These are phyloP conservation scores for Rhynchosporium agropyri DNA, from an alignment of 2,329 filamentous ascomycete genomes.

Conservation along the genomic window DNA sequence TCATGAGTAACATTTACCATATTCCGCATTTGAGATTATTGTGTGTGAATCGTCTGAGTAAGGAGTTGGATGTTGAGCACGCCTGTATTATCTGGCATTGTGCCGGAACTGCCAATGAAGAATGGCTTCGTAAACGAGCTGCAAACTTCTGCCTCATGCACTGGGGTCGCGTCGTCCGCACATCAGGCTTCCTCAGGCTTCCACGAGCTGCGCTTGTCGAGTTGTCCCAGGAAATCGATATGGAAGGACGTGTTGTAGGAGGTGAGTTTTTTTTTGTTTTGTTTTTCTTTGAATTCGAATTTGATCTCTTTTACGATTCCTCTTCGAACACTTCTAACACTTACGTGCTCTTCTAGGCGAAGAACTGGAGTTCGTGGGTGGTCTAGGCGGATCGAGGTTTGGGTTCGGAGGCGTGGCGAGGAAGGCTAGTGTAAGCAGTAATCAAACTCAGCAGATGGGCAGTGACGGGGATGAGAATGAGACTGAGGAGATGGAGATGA, in stretches of 20 bases:
- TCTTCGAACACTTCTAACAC: constrained; percentile 28
- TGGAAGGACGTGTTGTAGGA: constrained; percentile 86
- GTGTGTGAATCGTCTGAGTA: constrained; percentile 85
- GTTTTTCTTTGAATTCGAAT: too few species aligned
- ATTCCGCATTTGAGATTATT: constrained; percentile 90
- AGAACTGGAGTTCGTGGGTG: constrained; percentile 49
- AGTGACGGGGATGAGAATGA: constrained; percentile 63
- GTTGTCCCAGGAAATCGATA: constrained; percentile 89
- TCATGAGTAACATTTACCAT: constrained; percentile 98
- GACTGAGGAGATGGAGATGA: constrained; percentile 65
- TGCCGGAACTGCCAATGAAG: constrained; percentile 84
- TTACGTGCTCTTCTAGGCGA: constrained; percentile 35
- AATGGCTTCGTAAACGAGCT: constrained; percentile 88
- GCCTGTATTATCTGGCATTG: constrained; percentile 97
- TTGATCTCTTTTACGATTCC: constrained; percentile 12
- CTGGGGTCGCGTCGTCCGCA: constrained; percentile 93
- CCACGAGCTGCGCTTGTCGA: constrained; percentile 82
- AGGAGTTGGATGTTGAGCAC: constrained; percentile 91
- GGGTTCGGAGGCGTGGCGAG: constrained; percentile 50
- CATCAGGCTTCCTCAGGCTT: constrained; percentile 80
- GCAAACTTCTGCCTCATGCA: constrained; percentile 88
- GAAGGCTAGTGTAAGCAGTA: constrained; percentile 64
- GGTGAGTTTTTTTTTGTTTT: constrained; percentile 70
- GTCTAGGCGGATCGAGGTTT: constrained; percentile 52
- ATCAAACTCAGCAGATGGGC: constrained; percentile 55